Base-by-base conservation (phyloP, 805 yeast genomes). In the Yarrowia keelungensis region DNA sequence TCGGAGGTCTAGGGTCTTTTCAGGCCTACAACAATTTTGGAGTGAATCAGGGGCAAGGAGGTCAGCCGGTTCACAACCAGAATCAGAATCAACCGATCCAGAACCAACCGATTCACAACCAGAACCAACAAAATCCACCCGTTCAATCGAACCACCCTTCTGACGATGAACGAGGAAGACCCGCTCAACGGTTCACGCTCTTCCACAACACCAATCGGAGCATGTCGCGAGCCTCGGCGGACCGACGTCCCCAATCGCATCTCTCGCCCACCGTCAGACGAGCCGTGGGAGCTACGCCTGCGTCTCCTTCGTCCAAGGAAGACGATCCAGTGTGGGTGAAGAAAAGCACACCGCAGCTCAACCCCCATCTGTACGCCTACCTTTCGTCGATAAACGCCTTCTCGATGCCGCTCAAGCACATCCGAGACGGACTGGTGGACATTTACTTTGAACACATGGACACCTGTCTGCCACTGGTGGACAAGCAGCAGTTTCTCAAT, bases 361-460 rank as follows among this genome's bases (percentile, higher is more conserved):
- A 76, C 51, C 75, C 77, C 9, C 75, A 73, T 45, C 71, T 79
- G 41, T 74, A 75, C 42, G 75, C 77, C 5, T 80, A 78, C 68
- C 72, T 81, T 54, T 70, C 76, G 26, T 74, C 78, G 41, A 77
- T 81, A 35, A 75, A 78, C 47, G 83, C 84, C 11, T 81, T 81
- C 69, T 77, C 78, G 8, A 71, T 81, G 69, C 79, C 79, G 11
- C 71, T 75, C 43, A 69, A 79, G 26, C 72, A 72, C 8, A 73
- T 75, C 65, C 70, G 79, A 1, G 78, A 76, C 15, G 79, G 76
- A 1, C 74, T 83, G 46, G 77, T 80, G 47, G 73, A 76, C 50
- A 71, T 82, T 1, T 83, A 80, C 72, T 81, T 81, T 71, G 77
- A 75, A 69, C 79, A 80, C 56, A 72, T 82, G 12, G 82, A 83